Percentiles rank a stretch among this genome's conserved stretches.
phyloP scores from a whole-genome alignment of 2,329 filamentous ascomycete genomes.

The Aspergillus hiratsukae region DNA sequence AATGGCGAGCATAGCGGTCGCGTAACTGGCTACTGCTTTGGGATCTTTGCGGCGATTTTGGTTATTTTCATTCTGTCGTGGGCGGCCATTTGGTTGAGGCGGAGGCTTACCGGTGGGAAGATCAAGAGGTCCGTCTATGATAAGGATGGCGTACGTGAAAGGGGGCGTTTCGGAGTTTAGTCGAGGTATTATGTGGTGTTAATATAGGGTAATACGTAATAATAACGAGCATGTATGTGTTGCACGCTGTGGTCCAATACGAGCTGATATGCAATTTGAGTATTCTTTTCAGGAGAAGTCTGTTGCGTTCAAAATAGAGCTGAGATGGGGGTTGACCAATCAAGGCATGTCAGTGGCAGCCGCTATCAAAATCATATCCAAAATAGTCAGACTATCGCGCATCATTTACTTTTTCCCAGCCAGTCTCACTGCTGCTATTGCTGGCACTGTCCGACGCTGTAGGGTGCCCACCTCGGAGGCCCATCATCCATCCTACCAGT shows the following conservation, averaged over 20 bases:
- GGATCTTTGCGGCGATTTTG: constrained; percentile 52
- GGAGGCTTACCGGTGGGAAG: constrained; percentile 39
- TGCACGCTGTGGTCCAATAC: not conserved
- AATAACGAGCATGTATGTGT: not conserved
- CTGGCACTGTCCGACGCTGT: constrained; percentile 22
- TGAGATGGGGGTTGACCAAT: not conserved
- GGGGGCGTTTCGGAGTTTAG: constrained; percentile 6
- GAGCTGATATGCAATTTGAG: not conserved
- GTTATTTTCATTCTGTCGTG: constrained; percentile 52
- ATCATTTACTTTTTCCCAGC: constrained; percentile 29
- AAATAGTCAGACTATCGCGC: constrained; percentile 6
- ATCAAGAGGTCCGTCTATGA: constrained; percentile 23
- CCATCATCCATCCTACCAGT: constrained; percentile 92
- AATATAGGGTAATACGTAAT: not conserved
- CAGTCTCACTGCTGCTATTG: constrained; percentile 30
- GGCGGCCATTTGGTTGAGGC: constrained; percentile 51
- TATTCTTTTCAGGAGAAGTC: not conserved
- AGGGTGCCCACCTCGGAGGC: constrained; percentile 50
- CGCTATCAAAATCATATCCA: not conserved
- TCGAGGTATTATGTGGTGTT: not conserved
- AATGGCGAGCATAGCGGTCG: constrained; percentile 45
- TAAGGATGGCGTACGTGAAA: constrained; percentile 8
- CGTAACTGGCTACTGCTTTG: constrained; percentile 61
- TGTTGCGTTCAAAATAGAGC: not conserved
- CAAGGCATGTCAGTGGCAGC: not conserved